Conservation (phyloP, 495 filamentous ascomycete species). For the Thozetella sp. region DNA sequence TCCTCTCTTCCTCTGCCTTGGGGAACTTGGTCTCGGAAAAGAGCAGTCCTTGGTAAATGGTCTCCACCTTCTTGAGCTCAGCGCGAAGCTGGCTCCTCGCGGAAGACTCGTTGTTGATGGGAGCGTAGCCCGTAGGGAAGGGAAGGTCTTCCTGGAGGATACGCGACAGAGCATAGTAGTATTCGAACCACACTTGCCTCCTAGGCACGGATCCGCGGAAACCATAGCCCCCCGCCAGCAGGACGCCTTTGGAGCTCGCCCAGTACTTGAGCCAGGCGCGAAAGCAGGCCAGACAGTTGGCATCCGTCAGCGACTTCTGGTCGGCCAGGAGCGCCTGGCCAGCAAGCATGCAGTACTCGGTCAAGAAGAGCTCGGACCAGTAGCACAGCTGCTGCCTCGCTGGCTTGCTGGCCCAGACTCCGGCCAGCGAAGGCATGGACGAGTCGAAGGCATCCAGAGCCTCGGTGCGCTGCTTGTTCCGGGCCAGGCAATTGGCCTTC, state of each 20-base stretch:
- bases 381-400: slow-evolving; percentile 62
- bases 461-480: slow-evolving; percentile 50
- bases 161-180: slow-evolving; percentile 75
- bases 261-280: slow-evolving; percentile 65
- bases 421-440: slow-evolving; percentile 59
- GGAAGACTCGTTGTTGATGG: slow-evolving; percentile 40
- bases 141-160: slow-evolving; percentile 56
- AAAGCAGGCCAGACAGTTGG: slow-evolving; percentile 56
- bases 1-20: slow-evolving; percentile 71
- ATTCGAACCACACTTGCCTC: slow-evolving; percentile 74
- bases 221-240: slow-evolving; percentile 44
- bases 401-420: slow-evolving; percentile 38
- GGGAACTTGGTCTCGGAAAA: slow-evolving; percentile 80
- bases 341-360: slow-evolving; percentile 68
- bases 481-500: slow-evolving; percentile 69
- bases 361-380: slow-evolving; percentile 80
- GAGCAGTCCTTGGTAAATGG: slow-evolving; percentile 70
- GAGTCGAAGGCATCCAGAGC: slow-evolving; percentile 66
- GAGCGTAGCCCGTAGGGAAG: slow-evolving; percentile 44
- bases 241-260: slow-evolving; percentile 36
- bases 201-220: slow-evolving; percentile 48
- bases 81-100: slow-evolving; percentile 65
- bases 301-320: slow-evolving; percentile 40
- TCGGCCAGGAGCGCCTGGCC: slow-evolving; percentile 54
- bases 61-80: slow-evolving; percentile 76